Percentiles rank a stretch among this genome's conserved stretches.
These are phyloP conservation scores for Galerina sulciceps DNA, from an alignment of 768 basidiomycete genomes.

Conservation along the genomic window DNA sequence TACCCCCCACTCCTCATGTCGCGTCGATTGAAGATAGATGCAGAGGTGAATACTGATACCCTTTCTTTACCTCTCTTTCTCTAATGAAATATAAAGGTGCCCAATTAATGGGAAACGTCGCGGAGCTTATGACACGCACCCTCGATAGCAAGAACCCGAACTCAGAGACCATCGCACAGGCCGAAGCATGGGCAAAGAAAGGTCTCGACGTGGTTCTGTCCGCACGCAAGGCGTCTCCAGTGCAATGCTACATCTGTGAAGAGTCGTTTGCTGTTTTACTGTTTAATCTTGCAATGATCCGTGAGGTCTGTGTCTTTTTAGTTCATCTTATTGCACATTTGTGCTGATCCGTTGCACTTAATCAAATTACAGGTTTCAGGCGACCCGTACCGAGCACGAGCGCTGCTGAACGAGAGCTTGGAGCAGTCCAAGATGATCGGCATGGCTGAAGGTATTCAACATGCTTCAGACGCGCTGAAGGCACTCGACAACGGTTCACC, in stretches of 20 bases:
- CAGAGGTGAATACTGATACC: constrained; percentile 45
- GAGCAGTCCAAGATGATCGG: constrained; percentile 41
- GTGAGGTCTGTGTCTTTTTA: constrained; percentile 38
- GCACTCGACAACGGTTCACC: constrained; percentile 9
- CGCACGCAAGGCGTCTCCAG: constrained; percentile 26
- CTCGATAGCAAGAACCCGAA: constrained; percentile 21
- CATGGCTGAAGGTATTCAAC: constrained; percentile 34
- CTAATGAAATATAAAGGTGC: constrained; percentile 34
- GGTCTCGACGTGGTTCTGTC: constrained; percentile 35
- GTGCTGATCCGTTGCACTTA: background rate
- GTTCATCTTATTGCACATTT: background rate
- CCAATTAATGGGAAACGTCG: constrained; percentile 50
- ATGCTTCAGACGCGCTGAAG: constrained; percentile 34
- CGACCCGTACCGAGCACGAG: constrained; percentile 37
- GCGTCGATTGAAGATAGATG: constrained; percentile 56
- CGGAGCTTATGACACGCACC: constrained; percentile 44
- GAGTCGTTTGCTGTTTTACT: constrained; percentile 57
- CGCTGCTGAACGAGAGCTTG: constrained; percentile 35
- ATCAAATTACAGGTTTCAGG: constrained; percentile 38
- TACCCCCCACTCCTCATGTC: constrained; percentile 47
- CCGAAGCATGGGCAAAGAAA: constrained; percentile 67
- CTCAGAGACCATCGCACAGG: constrained; percentile 42
- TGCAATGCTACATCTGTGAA: constrained; percentile 48
- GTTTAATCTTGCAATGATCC: constrained; percentile 64
- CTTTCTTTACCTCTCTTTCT: background rate